phyloP scores from a whole-genome alignment of 345 rosid genomes.

The Euphorbia lathyris region DNA sequence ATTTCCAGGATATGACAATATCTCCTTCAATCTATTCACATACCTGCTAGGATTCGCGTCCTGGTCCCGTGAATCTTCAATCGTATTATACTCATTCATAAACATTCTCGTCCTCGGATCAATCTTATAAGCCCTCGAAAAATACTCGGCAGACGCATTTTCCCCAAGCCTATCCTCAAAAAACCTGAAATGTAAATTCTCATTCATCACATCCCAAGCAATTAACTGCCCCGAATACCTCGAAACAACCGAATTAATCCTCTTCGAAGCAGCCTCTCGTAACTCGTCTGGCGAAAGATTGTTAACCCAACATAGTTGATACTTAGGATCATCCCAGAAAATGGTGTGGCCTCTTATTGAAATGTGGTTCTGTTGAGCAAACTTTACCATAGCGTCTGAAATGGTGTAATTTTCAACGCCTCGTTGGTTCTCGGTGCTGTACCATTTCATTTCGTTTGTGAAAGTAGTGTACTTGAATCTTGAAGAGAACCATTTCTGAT shows the following conservation, averaged over 20 bases:
- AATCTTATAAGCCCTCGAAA: conserved; percentile 37
- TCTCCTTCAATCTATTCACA: conserved; percentile 45
- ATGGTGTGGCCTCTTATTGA: conserved; percentile 74
- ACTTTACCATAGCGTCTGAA: conserved; percentile 63
- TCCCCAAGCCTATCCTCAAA: conserved; percentile 68
- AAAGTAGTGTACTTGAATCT: conserved; percentile 66
- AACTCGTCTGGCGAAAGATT: conserved; percentile 39
- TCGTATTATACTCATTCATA: conserved; percentile 75
- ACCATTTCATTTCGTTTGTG: conserved; percentile 94
- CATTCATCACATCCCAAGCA: conserved; percentile 88
- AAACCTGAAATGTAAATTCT: conserved; percentile 72
- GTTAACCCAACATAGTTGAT: conserved; percentile 69
- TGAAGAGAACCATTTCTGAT: conserved; percentile 71
- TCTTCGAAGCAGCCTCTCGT: conserved; percentile 35
- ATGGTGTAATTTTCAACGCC: conserved; percentile 63
- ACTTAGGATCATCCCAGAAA: conserved; percentile 63
- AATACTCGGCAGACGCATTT: conserved; percentile 51
- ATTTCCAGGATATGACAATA: conserved; percentile 50
- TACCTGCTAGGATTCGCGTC: conserved; percentile 34
- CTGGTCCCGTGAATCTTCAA: conserved; percentile 46
- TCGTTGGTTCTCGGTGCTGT: conserved; percentile 52
- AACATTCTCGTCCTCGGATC: conserved; percentile 57
- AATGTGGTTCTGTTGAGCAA: conserved; percentile 42
- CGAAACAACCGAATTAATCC: conserved; percentile 59
- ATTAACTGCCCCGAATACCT: conserved; percentile 66